phyloP scores from a whole-genome alignment of 371 early-diverging fungal species.

The Mucor indicus region DNA sequence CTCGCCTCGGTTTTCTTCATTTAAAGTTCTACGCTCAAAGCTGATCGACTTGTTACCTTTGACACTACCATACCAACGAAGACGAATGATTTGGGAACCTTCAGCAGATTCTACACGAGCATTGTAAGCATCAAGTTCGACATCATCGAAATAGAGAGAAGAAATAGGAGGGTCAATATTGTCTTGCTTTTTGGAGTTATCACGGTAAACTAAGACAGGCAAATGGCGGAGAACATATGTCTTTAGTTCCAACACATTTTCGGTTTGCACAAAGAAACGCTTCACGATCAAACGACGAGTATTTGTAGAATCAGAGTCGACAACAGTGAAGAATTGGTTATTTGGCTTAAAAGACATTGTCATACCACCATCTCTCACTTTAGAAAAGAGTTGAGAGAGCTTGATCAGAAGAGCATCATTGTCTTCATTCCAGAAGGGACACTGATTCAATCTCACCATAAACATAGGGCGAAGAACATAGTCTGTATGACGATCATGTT shows the following conservation, averaged over 20 bases:
- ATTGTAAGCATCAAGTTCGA: constrained; percentile 84
- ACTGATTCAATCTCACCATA: constrained; percentile 81
- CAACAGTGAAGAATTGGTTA: background rate
- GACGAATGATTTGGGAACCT: constrained; percentile 86
- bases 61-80: constrained; percentile 91
- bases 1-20: constrained; percentile 97
- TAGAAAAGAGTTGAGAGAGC: constrained; percentile 86
- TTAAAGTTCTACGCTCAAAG: constrained; percentile 97
- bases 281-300: constrained; percentile 31
- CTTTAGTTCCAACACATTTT: constrained; percentile 97
- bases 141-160: constrained; percentile 95
- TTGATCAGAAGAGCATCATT: constrained; percentile 87
- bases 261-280: constrained; percentile 96
- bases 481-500: constrained; percentile 95
- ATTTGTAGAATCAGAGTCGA: background rate
- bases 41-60: constrained; percentile 70
- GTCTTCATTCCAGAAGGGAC: constrained; percentile 89
- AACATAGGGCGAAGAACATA: constrained; percentile 86
- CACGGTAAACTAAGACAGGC: constrained; percentile 90
- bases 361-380: constrained; percentile 79
- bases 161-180: constrained; percentile 89
- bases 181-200: constrained; percentile 56
- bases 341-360: constrained; percentile 40
- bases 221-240: constrained; percentile 91
- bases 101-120: constrained; percentile 89